A percentile compares a stretch with the other conserved stretches of the same genome.
phyloP scores from a whole-genome alignment of 192 early-diverging fungal species.

The Coemansia sp. region DNA sequence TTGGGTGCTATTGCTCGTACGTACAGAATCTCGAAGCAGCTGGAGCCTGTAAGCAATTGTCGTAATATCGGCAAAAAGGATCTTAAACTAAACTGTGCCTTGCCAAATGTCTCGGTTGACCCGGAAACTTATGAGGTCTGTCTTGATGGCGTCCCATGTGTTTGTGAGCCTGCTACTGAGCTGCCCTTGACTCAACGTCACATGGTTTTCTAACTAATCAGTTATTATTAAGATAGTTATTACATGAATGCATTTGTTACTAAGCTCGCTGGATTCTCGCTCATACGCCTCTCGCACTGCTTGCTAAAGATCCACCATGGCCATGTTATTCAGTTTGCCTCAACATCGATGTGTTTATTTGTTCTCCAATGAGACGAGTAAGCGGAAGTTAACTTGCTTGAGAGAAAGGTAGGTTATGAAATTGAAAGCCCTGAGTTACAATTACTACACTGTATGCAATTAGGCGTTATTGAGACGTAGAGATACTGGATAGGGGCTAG shows the following conservation, averaged over 20 bases:
- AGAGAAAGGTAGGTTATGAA: too few species aligned
- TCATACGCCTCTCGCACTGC: background rate
- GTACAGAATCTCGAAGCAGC: constrained; percentile 69
- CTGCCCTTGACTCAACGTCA: constrained; percentile 73
- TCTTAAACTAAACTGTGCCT: constrained; percentile 82
- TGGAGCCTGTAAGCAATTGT: constrained; percentile 76
- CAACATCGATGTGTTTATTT: too few species aligned
- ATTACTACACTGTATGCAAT: too few species aligned
- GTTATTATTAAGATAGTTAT: background rate
- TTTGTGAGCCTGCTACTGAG: constrained; percentile 69
- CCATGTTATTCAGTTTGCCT: background rate
- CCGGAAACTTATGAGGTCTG: constrained; percentile 91
- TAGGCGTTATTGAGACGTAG: too few species aligned
- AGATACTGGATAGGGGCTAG: too few species aligned
- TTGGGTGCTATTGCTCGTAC: constrained; percentile 50
- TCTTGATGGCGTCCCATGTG: constrained; percentile 72
- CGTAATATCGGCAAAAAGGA: constrained; percentile 78
- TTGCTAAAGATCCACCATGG: background rate
- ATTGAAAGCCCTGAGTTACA: too few species aligned
- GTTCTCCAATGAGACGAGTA: too few species aligned
- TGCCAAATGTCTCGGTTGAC: constrained; percentile 82
- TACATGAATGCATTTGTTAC: background rate
- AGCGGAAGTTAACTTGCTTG: too few species aligned
- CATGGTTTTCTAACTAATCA: constrained; percentile 24
- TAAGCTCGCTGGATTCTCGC: background rate